phyloP scores from a whole-genome alignment of 306 rosid genomes.

The Trifolium subterraneum region DNA sequence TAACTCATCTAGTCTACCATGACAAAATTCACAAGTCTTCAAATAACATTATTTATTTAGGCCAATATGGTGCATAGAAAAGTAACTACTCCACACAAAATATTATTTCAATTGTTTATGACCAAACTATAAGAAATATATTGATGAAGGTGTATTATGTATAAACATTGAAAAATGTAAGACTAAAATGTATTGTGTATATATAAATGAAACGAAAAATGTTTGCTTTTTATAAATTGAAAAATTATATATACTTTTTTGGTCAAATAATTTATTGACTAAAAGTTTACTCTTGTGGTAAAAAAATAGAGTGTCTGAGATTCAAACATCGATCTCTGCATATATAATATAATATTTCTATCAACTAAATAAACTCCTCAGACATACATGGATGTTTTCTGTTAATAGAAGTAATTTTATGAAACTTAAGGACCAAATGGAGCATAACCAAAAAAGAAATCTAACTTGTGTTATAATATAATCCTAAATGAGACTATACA shows the following conservation, averaged over 20 bases:
- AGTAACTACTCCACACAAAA: not conserved
- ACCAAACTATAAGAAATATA: not conserved
- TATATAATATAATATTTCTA: too few relatives aligned
- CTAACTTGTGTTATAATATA: not conserved
- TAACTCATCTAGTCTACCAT: slow-evolving; percentile 24
- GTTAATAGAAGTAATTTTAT: slow-evolving; percentile 6
- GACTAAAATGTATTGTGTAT: too few relatives aligned
- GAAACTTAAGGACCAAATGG: slow-evolving; percentile 11
- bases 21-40: slow-evolving; percentile 27
- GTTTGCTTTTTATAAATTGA: too few relatives aligned
- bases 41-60: not conserved
- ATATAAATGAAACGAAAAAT: too few relatives aligned
- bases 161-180: too few relatives aligned
- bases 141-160: not conserved
- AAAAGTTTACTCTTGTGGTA: too few relatives aligned
- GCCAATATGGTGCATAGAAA: slow-evolving; percentile 23
- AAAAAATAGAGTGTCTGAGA: too few relatives aligned
- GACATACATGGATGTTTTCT: too few relatives aligned
- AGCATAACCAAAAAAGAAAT: not conserved
- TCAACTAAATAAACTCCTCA: too few relatives aligned
- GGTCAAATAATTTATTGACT: too few relatives aligned
- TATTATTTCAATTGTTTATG: not conserved
- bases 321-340: too few relatives aligned
- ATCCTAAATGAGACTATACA: slow-evolving; percentile 17
- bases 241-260: too few relatives aligned